Percentiles rank a stretch among this genome's conserved stretches.
Conservation (phyloP, 768 basidiomycete species). For the Atractiella rhizophila region DNA sequence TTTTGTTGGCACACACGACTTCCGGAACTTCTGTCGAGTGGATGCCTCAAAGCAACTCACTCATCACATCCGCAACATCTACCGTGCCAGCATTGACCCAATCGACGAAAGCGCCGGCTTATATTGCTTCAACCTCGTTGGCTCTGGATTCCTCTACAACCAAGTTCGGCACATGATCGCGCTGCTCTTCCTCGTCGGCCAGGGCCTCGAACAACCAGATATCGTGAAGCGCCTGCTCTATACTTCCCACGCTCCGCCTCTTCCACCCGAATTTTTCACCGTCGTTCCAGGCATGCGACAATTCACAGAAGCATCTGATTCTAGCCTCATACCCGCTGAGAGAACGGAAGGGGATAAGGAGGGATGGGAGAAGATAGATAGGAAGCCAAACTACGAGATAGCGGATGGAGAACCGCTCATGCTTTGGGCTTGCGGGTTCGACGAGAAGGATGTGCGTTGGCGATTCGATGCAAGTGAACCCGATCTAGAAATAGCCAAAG, state of each 20-base stretch:
- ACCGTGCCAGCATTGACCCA: constrained; percentile 37
- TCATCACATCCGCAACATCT: constrained; percentile 42
- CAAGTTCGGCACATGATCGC: constrained; percentile 91
- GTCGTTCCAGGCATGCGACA: constrained; percentile 1
- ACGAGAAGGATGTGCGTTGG: constrained; percentile 44
- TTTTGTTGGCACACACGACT: constrained; percentile 75
- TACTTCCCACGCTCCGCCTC: constrained; percentile 15
- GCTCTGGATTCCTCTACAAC: constrained; percentile 76
- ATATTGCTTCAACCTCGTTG: constrained; percentile 60
- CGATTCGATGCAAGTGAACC: constrained; percentile 25
- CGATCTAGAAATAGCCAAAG: background rate
- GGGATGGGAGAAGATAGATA: too few relatives aligned
- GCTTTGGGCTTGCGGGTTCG: constrained; percentile 69
- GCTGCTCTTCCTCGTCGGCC: constrained; percentile 61
- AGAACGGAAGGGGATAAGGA: too few relatives aligned
- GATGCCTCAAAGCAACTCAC: constrained; percentile 78
- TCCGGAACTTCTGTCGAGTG: constrained; percentile 80
- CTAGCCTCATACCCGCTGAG: too few relatives aligned
- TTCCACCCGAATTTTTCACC: constrained; percentile 18
- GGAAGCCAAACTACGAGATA: constrained; percentile 81
- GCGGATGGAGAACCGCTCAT: constrained; percentile 72
- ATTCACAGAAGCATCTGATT: background rate
- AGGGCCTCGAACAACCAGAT: constrained; percentile 45
- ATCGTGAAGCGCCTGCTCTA: constrained; percentile 44
- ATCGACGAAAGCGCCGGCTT: constrained; percentile 17